Evolutionary conservation across 2,329 filamentous ascomycete genomes (phyloP), one percentile per base, ranked within the genome.

Genomic region (Hypocrella siamensis): DNA sequence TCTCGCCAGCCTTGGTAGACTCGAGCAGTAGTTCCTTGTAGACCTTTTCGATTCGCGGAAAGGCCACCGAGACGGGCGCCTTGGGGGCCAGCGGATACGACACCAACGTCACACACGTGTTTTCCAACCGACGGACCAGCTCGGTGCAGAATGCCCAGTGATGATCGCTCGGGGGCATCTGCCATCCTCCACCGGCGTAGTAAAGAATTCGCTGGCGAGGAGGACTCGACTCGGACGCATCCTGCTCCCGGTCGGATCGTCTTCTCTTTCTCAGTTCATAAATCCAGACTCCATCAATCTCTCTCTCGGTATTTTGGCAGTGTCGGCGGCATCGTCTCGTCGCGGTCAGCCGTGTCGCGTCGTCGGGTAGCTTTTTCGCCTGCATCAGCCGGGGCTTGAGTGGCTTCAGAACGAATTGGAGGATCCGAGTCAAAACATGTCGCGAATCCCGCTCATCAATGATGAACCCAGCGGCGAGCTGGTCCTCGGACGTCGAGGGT

Each of bases 141-240:
- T 65, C 57, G 0, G 59, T 51, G 31, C 58, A 53, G 6, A 71
- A 46, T 5, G 53, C 53, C 67, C 67, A 74, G 38, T 74, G 70
- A 30, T 67, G 54, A 0, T 47, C 40, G 3, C 54, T 57, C 0
- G 70, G 60, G 0, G 63, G 63, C 39, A 52, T 53, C 36, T 66
- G 64, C 61, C 69, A 74, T 4, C 64, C 65, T 6, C 69, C 69
- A 2, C 69, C 70, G 0, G 57, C 56, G 38, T 70, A 70, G 36
- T 72, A 74, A 37, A 67, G 62, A 17, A 75, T 45, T 5, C 47
- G 6, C 17, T 48, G 60, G 25, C 25, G 25, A 14, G 10, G 7
- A n/a, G 7, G 9, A 26, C 3, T 14, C 11, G n/a, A 12, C 21
- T 22, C 11, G 15, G 25, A 14, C 2, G 27, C 14, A 7, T 25